Evolutionary conservation across 1,284 basidiomycete genomes (phyloP), one percentile per base, ranked within the genome.

Genomic region (Ganoderma boninense): DNA sequence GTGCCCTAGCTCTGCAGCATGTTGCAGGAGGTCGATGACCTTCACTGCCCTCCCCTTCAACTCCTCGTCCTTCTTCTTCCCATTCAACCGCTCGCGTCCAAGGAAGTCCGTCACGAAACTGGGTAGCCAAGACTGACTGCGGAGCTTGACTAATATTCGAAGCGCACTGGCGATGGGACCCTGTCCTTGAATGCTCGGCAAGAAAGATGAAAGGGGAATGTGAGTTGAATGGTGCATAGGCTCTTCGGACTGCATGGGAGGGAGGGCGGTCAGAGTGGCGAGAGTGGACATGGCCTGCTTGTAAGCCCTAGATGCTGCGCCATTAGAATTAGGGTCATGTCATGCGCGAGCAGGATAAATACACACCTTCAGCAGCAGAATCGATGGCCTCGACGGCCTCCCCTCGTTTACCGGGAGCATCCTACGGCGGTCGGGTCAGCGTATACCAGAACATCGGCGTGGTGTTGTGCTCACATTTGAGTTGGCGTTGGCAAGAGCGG

Each of bases 1-100:
- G 78, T 95, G 91, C 3, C 96, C 96, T 57, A 93, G 81, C 68
- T 93, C 92, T 11, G 91, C 89, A 0, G 96, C 94, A 79, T 94
- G 90, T 65, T 93, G 88, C 40, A 97, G 80, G 16, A 97, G 79
- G 75, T 92, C 91, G 16, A 95, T 77, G 44, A 95, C 90, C 77
- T 93, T 94, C 75, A 94, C 90, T 2, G 92, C 90, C 76, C 90
- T 92, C 3, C 87, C 84, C 20, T 81, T 84, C 72, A 87, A 77
- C 69, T 94, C 92, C 57, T 92, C 90, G 29, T 89, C 89, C 78
- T 84, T 87, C 79, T 83, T 85, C 74, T 84, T 85, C 29, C 84
- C 82, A 3, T 82, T 82, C 4, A 84, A 72, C 0, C 81, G 79
- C 59, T 87, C 85, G 72, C 84, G 84, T 32, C 83, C 80, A 10